Conservation (phyloP, 2,329 filamentous ascomycete species). For the Paraconiothyrium brasiliense region DNA sequence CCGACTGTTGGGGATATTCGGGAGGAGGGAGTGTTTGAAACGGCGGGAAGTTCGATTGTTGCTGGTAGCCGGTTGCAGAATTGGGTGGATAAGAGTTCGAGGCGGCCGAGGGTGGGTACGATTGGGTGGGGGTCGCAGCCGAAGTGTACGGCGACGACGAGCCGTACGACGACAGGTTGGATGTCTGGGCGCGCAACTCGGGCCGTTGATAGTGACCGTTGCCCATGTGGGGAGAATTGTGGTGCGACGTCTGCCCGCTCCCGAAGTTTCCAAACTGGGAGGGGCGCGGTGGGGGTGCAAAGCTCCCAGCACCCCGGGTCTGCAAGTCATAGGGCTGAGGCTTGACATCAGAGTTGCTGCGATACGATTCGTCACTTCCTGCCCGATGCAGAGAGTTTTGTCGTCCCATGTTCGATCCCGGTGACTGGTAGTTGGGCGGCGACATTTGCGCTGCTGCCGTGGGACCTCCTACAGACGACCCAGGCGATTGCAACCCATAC, state of each 20-base stretch:
- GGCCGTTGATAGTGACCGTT: conserved; percentile 47
- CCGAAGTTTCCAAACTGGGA: conserved; percentile 44
- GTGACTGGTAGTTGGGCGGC: conserved; percentile 46
- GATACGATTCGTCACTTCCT: conserved; percentile 49
- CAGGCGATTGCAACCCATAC: conserved; percentile 45
- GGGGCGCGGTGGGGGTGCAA: conserved; percentile 48
- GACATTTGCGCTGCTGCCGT: conserved; percentile 44
- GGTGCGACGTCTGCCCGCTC: conserved; percentile 41
- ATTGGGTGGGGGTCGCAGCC: conserved; percentile 55
- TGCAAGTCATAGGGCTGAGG: conserved; percentile 49
- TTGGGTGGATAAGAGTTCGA: conserved; percentile 51
- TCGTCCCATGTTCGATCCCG: conserved; percentile 39
- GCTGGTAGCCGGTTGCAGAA: conserved; percentile 57
- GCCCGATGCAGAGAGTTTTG: conserved; percentile 45
- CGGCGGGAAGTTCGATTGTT: conserved; percentile 68
- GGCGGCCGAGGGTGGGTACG: conserved; percentile 57
- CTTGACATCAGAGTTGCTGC: conserved; percentile 34
- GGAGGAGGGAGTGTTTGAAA: conserved; percentile 68
- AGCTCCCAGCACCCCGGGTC: conserved; percentile 44
- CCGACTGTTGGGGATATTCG: conserved; percentile 57
- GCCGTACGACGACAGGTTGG: conserved; percentile 45
- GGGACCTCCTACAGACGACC: conserved; percentile 34
- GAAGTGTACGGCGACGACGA: conserved; percentile 49
- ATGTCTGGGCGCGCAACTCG: conserved; percentile 48
- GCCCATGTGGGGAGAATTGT: conserved; percentile 49